Base-by-base conservation (phyloP, 2,329 filamentous ascomycete species). In the Fusarium torulosum region DNA sequence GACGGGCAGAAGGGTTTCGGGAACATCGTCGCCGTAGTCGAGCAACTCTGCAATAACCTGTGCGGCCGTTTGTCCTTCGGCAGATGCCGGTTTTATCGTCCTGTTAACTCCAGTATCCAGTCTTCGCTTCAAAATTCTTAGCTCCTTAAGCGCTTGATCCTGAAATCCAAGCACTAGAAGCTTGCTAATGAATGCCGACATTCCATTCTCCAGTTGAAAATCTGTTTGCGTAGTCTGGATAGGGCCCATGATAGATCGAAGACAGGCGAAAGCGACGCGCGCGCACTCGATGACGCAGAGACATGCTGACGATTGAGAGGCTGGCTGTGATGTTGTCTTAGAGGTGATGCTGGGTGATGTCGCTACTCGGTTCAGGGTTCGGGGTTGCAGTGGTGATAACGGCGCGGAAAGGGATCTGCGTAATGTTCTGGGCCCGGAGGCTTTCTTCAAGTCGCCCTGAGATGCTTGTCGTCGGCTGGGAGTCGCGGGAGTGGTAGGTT, bases 121-220 rank as follows among this genome's bases (percentile, higher is more conserved):
- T 31, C 88, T 83, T 61, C 80, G 83, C 75, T 92, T 93, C 67
- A 94, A 75, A 13, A 89, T 79, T 40, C 86, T 82, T 59, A 94
- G 75, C 72, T 94, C 91, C 72, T 88, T 91, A 41, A 88, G 77
- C 0, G 92, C 91, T 57, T 90, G 81, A n/a, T 88, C 86, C 44
- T 91, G 86, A 51, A 94, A 76, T 2, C 87, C 86, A 46, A 93
- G 80, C 0, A 82, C 80, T 15, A 93, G 79, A 2, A 94, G 80
- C 74, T 89, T 92, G 38, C 86, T 86, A 38, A 90, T 78, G 53
- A 94, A 83, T 0, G 89, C 88, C 17, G 90, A 86, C 83, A 92
- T 91, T 53, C 91, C 92, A 60, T 83, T 88, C 74, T 94, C 92
- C 6, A 94, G 77, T 73, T 94, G 91, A 38, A 91, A 79, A 43